Evolutionary conservation across 2,329 filamentous ascomycete species (phyloP).

Genomic region (Botryotinia narcissicola): DNA sequence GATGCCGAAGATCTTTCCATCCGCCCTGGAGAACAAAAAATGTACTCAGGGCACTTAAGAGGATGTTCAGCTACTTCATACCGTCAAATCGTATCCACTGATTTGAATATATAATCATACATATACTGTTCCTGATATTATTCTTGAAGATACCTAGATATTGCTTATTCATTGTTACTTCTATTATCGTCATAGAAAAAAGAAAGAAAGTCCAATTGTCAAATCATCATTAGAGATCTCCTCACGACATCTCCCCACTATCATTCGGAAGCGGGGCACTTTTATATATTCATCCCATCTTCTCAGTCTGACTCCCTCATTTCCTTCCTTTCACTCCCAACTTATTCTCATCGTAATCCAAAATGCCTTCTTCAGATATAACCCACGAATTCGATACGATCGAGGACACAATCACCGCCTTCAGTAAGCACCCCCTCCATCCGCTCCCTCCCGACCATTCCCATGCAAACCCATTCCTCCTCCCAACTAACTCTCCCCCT

Average conservation of each 20-base stretch:
- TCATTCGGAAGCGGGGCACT: constrained; percentile 19
- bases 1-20: neutral
- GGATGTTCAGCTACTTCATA: neutral
- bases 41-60: neutral
- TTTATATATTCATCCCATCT: constrained; percentile 16
- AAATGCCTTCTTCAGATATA: constrained; percentile 36
- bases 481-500: constrained; percentile 20
- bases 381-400: constrained; percentile 59
- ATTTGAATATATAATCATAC: neutral
- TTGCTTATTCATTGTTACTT: neutral
- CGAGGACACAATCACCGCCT: constrained; percentile 61
- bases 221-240: neutral
- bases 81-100: neutral
- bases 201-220: neutral
- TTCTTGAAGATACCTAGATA: neutral
- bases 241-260: constrained; percentile 13
- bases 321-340: neutral
- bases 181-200: neutral
- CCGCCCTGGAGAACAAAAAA: neutral
- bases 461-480: constrained; percentile 17
- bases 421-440: constrained; percentile 49
- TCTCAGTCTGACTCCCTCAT: neutral
- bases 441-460: neutral
- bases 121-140: neutral
- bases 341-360: neutral